phyloP scores from a whole-genome alignment of 2,329 filamentous ascomycete genomes.

The Aspergillus versicolor region DNA sequence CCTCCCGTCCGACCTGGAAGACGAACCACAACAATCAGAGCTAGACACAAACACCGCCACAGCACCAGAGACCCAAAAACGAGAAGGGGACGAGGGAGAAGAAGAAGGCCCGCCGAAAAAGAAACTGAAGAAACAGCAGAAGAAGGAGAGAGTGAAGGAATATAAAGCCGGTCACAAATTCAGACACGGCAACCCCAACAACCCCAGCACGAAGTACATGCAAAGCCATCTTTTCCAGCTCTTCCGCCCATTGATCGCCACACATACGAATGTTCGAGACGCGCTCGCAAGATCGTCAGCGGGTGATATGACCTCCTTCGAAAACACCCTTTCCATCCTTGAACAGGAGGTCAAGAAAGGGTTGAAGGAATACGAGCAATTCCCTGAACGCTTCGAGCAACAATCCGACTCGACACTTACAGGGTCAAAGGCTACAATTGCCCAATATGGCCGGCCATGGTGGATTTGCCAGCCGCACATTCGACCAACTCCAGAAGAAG shows the following conservation, averaged over 20 bases:
- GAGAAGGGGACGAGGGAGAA: background rate
- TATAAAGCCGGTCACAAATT: conserved; percentile 44
- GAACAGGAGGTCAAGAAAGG: conserved; percentile 73
- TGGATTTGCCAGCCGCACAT: conserved; percentile 90
- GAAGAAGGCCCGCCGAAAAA: conserved; percentile 52
- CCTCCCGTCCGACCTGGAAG: conserved; percentile 54
- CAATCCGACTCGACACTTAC: conserved; percentile 33
- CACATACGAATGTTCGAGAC: conserved; percentile 81
- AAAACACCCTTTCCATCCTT: conserved; percentile 71
- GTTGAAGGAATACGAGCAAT: conserved; percentile 63
- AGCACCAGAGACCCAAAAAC: conserved; percentile 32
- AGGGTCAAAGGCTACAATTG: conserved; percentile 61
- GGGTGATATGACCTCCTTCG: conserved; percentile 73
- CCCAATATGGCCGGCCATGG: conserved; percentile 75
- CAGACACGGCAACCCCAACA: conserved; percentile 54
- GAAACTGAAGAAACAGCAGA: conserved; percentile 43
- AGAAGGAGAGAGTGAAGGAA: conserved; percentile 47
- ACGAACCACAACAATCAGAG: conserved; percentile 18
- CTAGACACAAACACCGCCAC: conserved; percentile 18
- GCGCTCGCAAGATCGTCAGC: conserved; percentile 68
- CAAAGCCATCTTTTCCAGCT: conserved; percentile 94
- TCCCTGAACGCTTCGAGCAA: conserved; percentile 41
- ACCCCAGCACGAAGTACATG: conserved; percentile 75
- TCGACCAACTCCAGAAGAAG: conserved; percentile 82
- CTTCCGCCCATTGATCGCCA: conserved; percentile 74